Percentiles rank a stretch among this genome's conserved stretches.
Conservation (phyloP, 208 protist species). For the Trypanosoma boissoni region DNA sequence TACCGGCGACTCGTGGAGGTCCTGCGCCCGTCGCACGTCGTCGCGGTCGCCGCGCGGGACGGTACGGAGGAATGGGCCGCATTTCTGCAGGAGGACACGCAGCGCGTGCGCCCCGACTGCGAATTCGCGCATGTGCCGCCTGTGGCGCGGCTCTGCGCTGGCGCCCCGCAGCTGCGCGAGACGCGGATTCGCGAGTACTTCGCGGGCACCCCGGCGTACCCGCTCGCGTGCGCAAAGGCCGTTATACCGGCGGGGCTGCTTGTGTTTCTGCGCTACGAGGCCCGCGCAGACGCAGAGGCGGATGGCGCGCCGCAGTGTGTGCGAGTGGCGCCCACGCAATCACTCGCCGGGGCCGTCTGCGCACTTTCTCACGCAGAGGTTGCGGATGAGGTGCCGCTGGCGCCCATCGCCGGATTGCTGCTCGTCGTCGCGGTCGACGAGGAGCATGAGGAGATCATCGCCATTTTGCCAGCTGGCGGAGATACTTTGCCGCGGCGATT, state of each 20-base stretch:
- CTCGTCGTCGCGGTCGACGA: constrained; percentile 65
- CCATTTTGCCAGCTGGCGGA: constrained; percentile 57
- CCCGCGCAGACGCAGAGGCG: constrained; percentile 9
- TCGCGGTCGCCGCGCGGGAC: constrained; percentile 51
- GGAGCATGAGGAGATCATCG: constrained; percentile 65
- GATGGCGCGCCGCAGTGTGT: constrained; percentile 19
- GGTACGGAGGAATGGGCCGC: constrained; percentile 50
- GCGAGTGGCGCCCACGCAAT: constrained; percentile 27
- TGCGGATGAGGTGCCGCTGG: constrained; percentile 71
- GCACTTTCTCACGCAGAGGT: constrained; percentile 76
- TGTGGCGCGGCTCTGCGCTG: constrained; percentile 22
- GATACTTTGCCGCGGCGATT: constrained; percentile 56
- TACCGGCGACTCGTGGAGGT: constrained; percentile 71
- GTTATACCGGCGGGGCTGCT: constrained; percentile 48
- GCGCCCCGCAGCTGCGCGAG: constrained; percentile 25
- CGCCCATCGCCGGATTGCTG: constrained; percentile 64
- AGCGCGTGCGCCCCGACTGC: constrained; percentile 69
- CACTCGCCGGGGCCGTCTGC: constrained; percentile 43
- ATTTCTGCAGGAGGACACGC: constrained; percentile 73
- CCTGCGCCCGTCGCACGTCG: constrained; percentile 69
- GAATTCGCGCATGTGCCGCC: constrained; percentile 48
- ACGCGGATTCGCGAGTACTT: constrained; percentile 65
- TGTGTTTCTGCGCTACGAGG: constrained; percentile 46
- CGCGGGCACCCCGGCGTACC: constrained; percentile 36
- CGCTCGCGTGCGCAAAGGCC: constrained; percentile 74